Percentiles rank a stretch among this genome's conserved stretches.
Conservation (phyloP, 2,329 filamentous ascomycete genomes). For the Fusarium sp. region DNA sequence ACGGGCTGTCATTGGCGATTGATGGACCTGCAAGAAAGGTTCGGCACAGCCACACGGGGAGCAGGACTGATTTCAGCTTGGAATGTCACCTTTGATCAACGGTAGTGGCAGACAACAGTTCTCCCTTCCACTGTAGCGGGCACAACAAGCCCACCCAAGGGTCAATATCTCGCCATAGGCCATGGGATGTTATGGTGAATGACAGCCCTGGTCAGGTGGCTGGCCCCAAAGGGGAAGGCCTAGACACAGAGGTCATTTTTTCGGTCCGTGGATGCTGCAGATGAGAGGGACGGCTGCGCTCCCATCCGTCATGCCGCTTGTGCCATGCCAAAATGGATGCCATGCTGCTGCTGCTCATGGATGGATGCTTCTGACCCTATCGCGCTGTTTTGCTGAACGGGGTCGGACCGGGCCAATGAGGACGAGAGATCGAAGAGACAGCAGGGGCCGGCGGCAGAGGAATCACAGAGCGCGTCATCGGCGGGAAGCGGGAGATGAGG, state of each 20-base stretch:
- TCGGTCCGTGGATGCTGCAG: slow-evolving; percentile 36
- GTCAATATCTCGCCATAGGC: slow-evolving; percentile 32
- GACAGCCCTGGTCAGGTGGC: slow-evolving; percentile 40
- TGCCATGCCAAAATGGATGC: slow-evolving; percentile 25
- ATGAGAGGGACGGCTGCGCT: slow-evolving; percentile 38
- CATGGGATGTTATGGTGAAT: slow-evolving; percentile 34
- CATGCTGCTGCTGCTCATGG: slow-evolving; percentile 10
- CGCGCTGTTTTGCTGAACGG: slow-evolving; percentile 2
- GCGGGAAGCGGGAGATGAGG: slow-evolving; percentile 39
- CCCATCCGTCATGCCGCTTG: slow-evolving; percentile 34
- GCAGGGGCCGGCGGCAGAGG: slow-evolving; percentile 18
- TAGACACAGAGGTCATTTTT: slow-evolving; percentile 34
- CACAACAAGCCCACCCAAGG: slow-evolving; percentile 7
- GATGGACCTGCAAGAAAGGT: slow-evolving; percentile 7
- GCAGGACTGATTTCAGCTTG: slow-evolving; percentile 19
- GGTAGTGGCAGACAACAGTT: slow-evolving; percentile 9
- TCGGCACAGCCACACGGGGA: slow-evolving; percentile 35
- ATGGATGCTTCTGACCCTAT: slow-evolving; percentile 18
- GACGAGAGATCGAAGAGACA: not conserved
- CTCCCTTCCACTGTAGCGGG: not conserved
- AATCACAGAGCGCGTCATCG: slow-evolving; percentile 14
- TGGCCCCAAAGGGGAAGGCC: slow-evolving; percentile 41
- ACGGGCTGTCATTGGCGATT: not conserved
- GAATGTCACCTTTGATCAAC: slow-evolving; percentile 13
- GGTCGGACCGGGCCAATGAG: slow-evolving; percentile 24